Percentiles rank a stretch among this genome's conserved stretches.
phyloP scores from a whole-genome alignment of 495 filamentous ascomycete genomes.

The Penicillium paxilli region DNA sequence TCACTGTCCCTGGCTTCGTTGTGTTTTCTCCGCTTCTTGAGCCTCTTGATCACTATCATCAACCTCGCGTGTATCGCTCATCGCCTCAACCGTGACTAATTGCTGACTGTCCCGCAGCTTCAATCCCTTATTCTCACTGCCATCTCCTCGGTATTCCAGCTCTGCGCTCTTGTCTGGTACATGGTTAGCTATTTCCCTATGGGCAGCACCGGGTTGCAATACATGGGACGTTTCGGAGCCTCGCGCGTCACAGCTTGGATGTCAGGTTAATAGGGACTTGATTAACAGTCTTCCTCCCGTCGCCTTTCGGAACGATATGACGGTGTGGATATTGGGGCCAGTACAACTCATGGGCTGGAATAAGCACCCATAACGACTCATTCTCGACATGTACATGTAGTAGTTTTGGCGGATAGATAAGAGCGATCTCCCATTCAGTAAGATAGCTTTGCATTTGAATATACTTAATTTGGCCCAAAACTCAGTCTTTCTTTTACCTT shows the following conservation, averaged over 20 bases:
- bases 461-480: background rate
- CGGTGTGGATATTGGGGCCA: background rate
- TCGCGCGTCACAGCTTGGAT: constrained; percentile 87
- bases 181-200: constrained; percentile 97
- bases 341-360: background rate
- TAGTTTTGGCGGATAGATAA: background rate
- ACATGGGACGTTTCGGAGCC: constrained; percentile 82
- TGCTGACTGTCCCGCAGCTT: constrained; percentile 54
- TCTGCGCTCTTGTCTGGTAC: constrained; percentile 87
- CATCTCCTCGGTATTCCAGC: constrained; percentile 76
- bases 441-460: background rate
- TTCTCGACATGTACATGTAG: background rate
- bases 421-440: background rate
- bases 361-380: background rate
- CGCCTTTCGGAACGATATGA: background rate
- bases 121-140: constrained; percentile 80
- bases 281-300: background rate
- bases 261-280: constrained; percentile 54
- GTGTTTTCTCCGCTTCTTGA: background rate
- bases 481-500: too few species aligned
- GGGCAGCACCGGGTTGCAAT: constrained; percentile 84
- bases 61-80: background rate
- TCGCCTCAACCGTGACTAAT: background rate
- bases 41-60: background rate
- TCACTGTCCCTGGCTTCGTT: constrained; percentile 12